A percentile compares a stretch with the other conserved stretches of the same genome.
phyloP scores from a whole-genome alignment of 441 rosid genomes.

The Bocquillonia castaneifolia region DNA sequence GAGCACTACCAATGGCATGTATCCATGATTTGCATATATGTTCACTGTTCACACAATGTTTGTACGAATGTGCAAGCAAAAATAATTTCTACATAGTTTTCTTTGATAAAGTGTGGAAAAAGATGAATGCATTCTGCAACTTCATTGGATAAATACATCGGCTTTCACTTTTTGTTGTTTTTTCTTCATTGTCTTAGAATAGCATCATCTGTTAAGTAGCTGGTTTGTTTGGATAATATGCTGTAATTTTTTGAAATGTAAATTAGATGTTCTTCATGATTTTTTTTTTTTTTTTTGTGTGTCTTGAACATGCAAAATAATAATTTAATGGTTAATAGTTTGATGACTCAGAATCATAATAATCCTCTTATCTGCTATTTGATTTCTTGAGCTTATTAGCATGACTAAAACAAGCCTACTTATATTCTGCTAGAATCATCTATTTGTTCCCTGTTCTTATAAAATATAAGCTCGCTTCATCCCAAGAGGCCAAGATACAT shows the following conservation, averaged over 20 bases:
- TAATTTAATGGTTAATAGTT: no score
- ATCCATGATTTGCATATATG: not conserved
- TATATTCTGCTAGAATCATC: not conserved
- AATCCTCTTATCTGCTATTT: not conserved
- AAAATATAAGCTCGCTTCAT: not conserved
- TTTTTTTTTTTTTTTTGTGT: not conserved
- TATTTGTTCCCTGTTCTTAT: not conserved
- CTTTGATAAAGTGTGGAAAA: not conserved
- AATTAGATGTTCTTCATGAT: not conserved
- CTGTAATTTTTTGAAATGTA: not conserved
- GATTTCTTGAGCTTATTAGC: not conserved
- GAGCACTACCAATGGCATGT: not conserved
- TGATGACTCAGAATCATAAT: not conserved
- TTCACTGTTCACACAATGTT: not conserved
- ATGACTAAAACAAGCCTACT: not conserved
- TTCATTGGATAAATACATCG: not conserved
- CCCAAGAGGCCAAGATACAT: no score
- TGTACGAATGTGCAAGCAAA: not conserved
- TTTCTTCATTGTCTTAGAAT: not conserved
- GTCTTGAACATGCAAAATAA: no score
- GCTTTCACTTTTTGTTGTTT: not conserved
- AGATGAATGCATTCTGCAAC: not conserved
- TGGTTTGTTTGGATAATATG: not conserved
- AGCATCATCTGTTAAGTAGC: slow-evolving; percentile 3
- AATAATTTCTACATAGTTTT: not conserved